A percentile compares a stretch with the other conserved stretches of the same genome.
phyloP scores from a whole-genome alignment of 805 yeast species.

The Kodamaea leandrae region DNA sequence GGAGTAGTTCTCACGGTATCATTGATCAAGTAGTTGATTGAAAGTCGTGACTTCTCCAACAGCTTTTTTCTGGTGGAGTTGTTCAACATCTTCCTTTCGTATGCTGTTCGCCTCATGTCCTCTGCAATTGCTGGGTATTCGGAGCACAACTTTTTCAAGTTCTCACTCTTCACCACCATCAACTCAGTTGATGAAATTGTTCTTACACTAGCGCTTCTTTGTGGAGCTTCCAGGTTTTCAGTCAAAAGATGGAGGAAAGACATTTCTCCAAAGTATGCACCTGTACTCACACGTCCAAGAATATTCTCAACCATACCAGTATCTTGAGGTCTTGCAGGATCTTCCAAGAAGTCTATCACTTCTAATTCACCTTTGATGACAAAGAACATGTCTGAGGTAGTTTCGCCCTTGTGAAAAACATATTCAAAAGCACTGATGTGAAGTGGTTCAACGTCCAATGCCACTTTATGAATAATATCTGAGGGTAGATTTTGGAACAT shows the following conservation, averaged over 20 bases:
- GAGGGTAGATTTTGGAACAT: slow-evolving; percentile 57
- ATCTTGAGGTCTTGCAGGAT: slow-evolving; percentile 8
- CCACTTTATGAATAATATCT: slow-evolving; percentile 60
- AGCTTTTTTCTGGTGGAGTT: slow-evolving; percentile 19
- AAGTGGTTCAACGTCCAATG: slow-evolving; percentile 58
- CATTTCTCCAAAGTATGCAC: slow-evolving; percentile 77
- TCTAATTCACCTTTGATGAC: slow-evolving; percentile 70
- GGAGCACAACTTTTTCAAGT: slow-evolving; percentile 51
- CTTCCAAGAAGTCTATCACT: slow-evolving; percentile 41
- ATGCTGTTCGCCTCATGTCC: slow-evolving; percentile 61
- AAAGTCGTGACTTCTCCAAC: slow-evolving; percentile 13
- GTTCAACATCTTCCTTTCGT: slow-evolving; percentile 42
- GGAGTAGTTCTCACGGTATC: slow-evolving; percentile 3
- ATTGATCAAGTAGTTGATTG: slow-evolving; percentile 22
- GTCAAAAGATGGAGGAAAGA: slow-evolving; percentile 54
- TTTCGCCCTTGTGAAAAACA: slow-evolving; percentile 57
- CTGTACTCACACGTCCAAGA: slow-evolving; percentile 58
- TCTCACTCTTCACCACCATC: slow-evolving; percentile 55
- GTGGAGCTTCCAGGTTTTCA: slow-evolving; percentile 18
- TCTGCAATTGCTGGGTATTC: slow-evolving; percentile 58
- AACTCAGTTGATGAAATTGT: slow-evolving; percentile 60
- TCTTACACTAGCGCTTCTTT: slow-evolving; percentile 63
- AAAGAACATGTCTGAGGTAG: slow-evolving; percentile 64
- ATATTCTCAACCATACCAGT: slow-evolving; percentile 32
- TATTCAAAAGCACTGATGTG: slow-evolving; percentile 55